Evolutionary conservation across 1,139 yeast species (phyloP), one percentile per base, ranked within the genome.

Genomic region (Geotrichum macrosporum): DNA sequence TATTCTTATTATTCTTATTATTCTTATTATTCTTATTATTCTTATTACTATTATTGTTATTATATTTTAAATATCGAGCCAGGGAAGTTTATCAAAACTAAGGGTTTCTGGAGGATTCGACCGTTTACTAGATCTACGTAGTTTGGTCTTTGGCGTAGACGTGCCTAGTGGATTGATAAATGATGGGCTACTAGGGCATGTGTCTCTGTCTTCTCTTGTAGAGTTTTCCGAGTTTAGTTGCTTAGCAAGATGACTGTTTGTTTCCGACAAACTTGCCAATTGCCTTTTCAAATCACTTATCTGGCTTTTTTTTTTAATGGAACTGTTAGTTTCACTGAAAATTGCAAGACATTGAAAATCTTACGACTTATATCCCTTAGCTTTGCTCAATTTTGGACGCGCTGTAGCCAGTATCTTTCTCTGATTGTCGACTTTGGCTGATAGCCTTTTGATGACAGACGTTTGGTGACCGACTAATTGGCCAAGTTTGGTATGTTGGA

Each of bases 331-430:
- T n/a, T n/a, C n/a, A n/a, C n/a, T n/a, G n/a, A n/a, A n/a, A n/a
- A n/a, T n/a, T n/a, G n/a, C n/a, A n/a, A n/a, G n/a, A n/a, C n/a
- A 13, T 13, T 36, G 26, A n/a, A 12, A 20, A 21, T 21, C 45
- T 30, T 37, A 46, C 45, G 45, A 10, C 36, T 51, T 50, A 44
- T 40, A 52, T 3, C 44, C 51, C n/a, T 45, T 38, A 3, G 46
- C 44, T 19, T 43, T 38, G 10, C 27, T 27, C 6, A 52, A 16
- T 29, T 46, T 47, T 5, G 27, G 43, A n/a, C 47, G 29, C 2
- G 40, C 50, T 21, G 34, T 39, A 26, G 39, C 42, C 38, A 44
- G 32, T 10, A 41, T 29, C 13, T 48, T 40, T 20, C 45, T 31
- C 26, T 52, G 46, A 13, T 42, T 35, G 6, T 10, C 31, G 6